These are phyloP conservation scores for Trifolium dubium DNA, from an alignment of 306 rosid species.

Conservation along the genomic window DNA sequence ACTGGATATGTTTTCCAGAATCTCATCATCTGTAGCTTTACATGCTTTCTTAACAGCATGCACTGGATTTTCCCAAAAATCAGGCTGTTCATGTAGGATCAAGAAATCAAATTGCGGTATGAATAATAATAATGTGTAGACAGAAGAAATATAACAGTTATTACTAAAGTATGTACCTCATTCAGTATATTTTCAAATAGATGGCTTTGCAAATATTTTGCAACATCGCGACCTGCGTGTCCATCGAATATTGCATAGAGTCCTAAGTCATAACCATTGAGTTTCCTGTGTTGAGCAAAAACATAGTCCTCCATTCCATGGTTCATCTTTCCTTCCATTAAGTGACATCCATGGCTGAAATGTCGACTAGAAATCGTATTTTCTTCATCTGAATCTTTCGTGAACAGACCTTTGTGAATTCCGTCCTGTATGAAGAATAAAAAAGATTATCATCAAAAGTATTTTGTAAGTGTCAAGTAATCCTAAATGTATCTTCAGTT, in stretches of 20 bases:
- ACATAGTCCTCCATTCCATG: slow-evolving; percentile 74
- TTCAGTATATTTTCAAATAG: slow-evolving; percentile 57
- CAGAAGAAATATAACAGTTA: background rate
- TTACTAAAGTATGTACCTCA: slow-evolving; percentile 39
- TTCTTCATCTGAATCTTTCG: slow-evolving; percentile 32
- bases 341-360: slow-evolving; percentile 59
- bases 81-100: slow-evolving; percentile 50
- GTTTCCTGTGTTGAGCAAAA: slow-evolving; percentile 50
- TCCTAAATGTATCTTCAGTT: background rate
- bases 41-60: slow-evolving; percentile 60
- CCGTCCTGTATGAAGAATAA: slow-evolving; percentile 21
- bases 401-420: slow-evolving; percentile 8
- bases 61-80: slow-evolving; percentile 63
- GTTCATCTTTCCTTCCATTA: slow-evolving; percentile 52
- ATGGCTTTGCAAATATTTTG: slow-evolving; percentile 63
- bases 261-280: slow-evolving; percentile 55
- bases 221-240: slow-evolving; percentile 61
- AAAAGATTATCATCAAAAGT: slow-evolving; percentile 3
- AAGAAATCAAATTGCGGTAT: slow-evolving; percentile 32
- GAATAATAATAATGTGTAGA: background rate
- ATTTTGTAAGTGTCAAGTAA: background rate
- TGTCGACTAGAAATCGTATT: slow-evolving; percentile 23
- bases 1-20: slow-evolving; percentile 48
- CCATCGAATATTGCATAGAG: slow-evolving; percentile 72
- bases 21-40: slow-evolving; percentile 54